phyloP scores from a whole-genome alignment of 345 rosid species.

The Excoecaria agallocha region DNA sequence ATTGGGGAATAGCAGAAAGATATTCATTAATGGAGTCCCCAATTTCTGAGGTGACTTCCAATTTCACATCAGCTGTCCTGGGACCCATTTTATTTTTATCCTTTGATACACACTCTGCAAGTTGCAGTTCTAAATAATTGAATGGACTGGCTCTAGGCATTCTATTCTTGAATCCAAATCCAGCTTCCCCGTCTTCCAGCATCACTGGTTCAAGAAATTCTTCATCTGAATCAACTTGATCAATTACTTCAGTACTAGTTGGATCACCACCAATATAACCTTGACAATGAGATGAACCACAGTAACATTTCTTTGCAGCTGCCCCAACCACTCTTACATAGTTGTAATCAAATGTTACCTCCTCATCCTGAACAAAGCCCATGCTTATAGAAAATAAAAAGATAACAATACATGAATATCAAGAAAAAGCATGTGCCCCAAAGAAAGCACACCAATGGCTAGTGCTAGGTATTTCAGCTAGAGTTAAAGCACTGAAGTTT shows the following conservation, averaged over 20 bases:
- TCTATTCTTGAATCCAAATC: conserved; percentile 35
- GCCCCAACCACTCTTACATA: conserved; percentile 98
- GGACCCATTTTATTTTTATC: conserved; percentile 21
- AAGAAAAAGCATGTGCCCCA: neutral
- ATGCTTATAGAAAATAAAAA: conserved; percentile 12
- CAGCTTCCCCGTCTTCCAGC: conserved; percentile 62
- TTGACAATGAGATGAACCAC: conserved; percentile 80
- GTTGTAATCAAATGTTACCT: conserved; percentile 95
- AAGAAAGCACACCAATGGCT: neutral
- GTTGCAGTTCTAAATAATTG: conserved; percentile 31
- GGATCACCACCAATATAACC: conserved; percentile 99
- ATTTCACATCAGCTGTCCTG: conserved; percentile 15
- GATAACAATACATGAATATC: conserved; percentile 9
- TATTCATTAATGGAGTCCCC: conserved; percentile 32
- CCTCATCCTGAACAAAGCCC: conserved; percentile 65
- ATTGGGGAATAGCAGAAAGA: conserved; percentile 33
- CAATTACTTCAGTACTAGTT: conserved; percentile 62
- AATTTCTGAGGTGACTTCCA: conserved; percentile 25
- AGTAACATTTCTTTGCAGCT: conserved; percentile 94
- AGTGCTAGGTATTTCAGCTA: neutral
- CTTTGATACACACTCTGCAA: conserved; percentile 24
- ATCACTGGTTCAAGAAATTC: conserved; percentile 92
- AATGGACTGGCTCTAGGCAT: conserved; percentile 31
- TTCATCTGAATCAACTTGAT: conserved; percentile 97
- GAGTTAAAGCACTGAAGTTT: neutral